phyloP scores from a whole-genome alignment of 441 rosid species.

The Euphorbia celastroides region DNA sequence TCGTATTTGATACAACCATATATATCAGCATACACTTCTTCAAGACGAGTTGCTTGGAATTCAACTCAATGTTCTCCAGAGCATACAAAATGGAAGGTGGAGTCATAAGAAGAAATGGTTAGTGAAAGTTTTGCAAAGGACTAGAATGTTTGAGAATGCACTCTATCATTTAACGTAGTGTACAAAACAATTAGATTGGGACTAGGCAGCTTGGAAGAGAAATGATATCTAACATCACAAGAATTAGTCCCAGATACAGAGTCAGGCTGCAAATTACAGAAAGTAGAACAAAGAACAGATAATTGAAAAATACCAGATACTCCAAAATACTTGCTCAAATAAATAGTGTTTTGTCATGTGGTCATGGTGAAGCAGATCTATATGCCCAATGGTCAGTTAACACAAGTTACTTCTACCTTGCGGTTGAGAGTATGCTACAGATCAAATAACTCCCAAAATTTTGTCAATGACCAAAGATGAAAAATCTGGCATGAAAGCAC shows the following conservation, averaged over 20 bases:
- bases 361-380: slow-evolving; percentile 1
- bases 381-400: neutral
- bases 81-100: neutral
- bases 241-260: neutral
- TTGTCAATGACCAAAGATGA: neutral
- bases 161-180: neutral
- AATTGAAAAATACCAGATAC: neutral
- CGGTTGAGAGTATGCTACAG: neutral
- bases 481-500: neutral
- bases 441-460: neutral
- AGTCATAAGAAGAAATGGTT: neutral
- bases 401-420: neutral
- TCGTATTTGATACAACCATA: neutral
- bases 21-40: neutral
- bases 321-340: neutral
- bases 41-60: neutral
- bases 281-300: neutral
- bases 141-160: neutral
- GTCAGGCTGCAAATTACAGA: neutral
- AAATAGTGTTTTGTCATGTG: neutral
- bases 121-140: neutral
- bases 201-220: neutral
- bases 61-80: neutral
- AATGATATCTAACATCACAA: neutral
- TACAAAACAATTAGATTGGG: neutral